Conservation (phyloP, 805 yeast genomes). For the Wickerhamiella vanderwaltii region DNA sequence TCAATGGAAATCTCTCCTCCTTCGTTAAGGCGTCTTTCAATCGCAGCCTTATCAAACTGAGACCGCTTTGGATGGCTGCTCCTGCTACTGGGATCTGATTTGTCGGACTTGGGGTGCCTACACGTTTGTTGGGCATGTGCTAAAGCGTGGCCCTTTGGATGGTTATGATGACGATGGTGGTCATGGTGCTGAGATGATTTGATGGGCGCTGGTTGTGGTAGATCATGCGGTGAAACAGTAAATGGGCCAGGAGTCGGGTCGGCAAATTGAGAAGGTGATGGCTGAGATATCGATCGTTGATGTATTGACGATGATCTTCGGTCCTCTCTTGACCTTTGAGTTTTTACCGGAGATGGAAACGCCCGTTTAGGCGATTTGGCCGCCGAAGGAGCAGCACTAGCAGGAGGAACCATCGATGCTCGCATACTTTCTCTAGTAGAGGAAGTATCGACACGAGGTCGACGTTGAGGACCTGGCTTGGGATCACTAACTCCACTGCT, state of each 20-base stretch:
- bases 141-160: slow-evolving; percentile 7
- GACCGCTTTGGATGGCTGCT: background rate
- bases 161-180: slow-evolving; percentile 1
- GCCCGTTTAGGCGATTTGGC: background rate
- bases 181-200: background rate
- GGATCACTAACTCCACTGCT: background rate
- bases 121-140: slow-evolving; percentile 8
- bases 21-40: slow-evolving; percentile 21
- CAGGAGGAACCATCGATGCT: background rate
- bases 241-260: background rate
- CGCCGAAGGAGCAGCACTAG: background rate
- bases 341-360: background rate
- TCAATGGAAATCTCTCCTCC: slow-evolving; percentile 43
- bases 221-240: background rate
- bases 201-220: background rate
- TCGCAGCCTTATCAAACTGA: slow-evolving; percentile 18
- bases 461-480: slow-evolving; percentile 1
- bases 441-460: background rate
- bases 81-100: background rate
- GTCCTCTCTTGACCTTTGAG: background rate
- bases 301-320: background rate
- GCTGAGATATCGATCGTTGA: background rate
- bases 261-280: background rate
- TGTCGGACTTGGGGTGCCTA: slow-evolving; percentile 1
- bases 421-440: background rate